Percentiles rank a stretch among this genome's conserved stretches.
phyloP scores from a whole-genome alignment of 192 early-diverging fungal species.

The Helicostylum pulchrum region DNA sequence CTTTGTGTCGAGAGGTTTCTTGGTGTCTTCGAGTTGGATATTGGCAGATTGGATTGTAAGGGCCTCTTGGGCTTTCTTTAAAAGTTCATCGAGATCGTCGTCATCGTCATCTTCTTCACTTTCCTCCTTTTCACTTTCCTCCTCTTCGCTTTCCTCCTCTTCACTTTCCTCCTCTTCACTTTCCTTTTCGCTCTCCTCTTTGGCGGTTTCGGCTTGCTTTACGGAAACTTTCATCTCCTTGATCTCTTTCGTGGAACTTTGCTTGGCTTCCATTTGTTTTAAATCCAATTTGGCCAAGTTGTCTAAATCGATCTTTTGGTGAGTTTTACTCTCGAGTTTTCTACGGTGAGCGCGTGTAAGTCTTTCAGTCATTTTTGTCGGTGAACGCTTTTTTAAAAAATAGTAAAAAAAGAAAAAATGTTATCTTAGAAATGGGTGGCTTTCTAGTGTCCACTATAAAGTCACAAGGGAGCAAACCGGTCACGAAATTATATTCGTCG shows the following conservation, averaged over 20 bases:
- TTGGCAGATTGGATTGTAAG: slow-evolving; percentile 30
- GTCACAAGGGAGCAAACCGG: too few relatives aligned
- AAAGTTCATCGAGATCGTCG: slow-evolving; percentile 38
- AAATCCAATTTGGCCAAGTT: slow-evolving; percentile 3
- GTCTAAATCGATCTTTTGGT: slow-evolving; percentile 5
- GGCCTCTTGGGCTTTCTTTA: slow-evolving; percentile 38
- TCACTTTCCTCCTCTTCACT: neutral
- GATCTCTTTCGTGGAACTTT: too few relatives aligned
- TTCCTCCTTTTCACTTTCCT: slow-evolving; percentile 9
- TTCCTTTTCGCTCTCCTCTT: neutral
- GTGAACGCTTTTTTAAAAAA: too few relatives aligned
- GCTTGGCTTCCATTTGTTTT: too few relatives aligned
- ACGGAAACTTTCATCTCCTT: too few relatives aligned
- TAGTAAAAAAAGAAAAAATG: neutral
- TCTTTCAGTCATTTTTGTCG: neutral
- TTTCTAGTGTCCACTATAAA: neutral
- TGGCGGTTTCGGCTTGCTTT: too few relatives aligned
- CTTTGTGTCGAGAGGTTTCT: slow-evolving; percentile 2
- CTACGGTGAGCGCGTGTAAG: slow-evolving; percentile 11
- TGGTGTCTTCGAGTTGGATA: slow-evolving; percentile 1
- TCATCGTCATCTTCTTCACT: slow-evolving; percentile 25
- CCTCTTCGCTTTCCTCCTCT: neutral
- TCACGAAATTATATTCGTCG: too few relatives aligned
- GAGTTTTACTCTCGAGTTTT: neutral
- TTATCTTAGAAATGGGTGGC: too few relatives aligned